These are phyloP conservation scores for Stagonosporopsis rhizophila DNA, from an alignment of 2,329 filamentous ascomycete species.

Conservation along the genomic window DNA sequence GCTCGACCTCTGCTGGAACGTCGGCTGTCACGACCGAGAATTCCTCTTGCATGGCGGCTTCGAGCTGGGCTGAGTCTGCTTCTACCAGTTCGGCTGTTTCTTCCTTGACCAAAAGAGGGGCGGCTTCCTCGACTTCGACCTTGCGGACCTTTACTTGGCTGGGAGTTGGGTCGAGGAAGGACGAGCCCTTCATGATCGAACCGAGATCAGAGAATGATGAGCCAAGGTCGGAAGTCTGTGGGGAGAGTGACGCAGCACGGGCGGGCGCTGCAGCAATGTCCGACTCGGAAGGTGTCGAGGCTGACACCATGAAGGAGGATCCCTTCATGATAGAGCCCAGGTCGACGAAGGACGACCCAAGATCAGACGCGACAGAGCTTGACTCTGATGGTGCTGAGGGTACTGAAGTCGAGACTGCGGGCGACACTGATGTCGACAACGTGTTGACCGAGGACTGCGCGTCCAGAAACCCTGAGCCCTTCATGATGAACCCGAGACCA, in stretches of 20 bases:
- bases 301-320: constrained; percentile 25
- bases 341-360: constrained; percentile 13
- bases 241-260: neutral
- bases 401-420: neutral
- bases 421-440: neutral
- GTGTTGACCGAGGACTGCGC: neutral
- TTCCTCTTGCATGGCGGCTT: constrained; percentile 13
- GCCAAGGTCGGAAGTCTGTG: neutral
- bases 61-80: constrained; percentile 1
- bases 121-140: constrained; percentile 3
- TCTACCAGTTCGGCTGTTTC: neutral
- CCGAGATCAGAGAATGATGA: constrained; percentile 23
- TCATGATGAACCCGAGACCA: constrained; percentile 37
- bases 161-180: constrained; percentile 21
- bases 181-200: constrained; percentile 37
- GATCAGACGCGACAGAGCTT: constrained; percentile 8
- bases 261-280: neutral
- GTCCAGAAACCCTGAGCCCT: constrained; percentile 30
- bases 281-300: constrained; percentile 5
- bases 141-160: constrained; percentile 6
- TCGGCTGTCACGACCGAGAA: constrained; percentile 4
- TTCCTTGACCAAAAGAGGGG: constrained; percentile 7
- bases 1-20: constrained; percentile 3
- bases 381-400: neutral
- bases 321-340: constrained; percentile 38